Conservation (phyloP, 164 flowering plant genomes). For the Euptelea pleiosperma region DNA sequence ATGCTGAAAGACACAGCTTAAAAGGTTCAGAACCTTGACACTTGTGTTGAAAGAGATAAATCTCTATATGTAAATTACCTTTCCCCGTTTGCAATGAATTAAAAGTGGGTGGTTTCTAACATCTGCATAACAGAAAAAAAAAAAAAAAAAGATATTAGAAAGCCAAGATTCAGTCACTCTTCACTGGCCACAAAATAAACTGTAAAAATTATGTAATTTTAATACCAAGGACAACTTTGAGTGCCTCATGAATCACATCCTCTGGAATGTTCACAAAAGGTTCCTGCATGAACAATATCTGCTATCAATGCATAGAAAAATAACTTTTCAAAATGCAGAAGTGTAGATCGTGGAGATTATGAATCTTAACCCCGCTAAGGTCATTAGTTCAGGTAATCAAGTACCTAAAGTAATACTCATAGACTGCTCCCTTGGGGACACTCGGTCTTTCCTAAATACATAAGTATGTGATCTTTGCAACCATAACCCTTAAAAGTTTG, state of each 20-base stretch:
- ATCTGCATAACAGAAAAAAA: conserved; percentile 37
- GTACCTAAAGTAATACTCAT: too few species aligned
- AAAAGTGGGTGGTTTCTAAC: conserved; percentile 64
- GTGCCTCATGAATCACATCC: conserved; percentile 57
- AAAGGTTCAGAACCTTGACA: background rate
- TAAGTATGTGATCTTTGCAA: too few species aligned
- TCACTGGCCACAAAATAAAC: background rate
- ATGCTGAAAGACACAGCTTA: conserved; percentile 35
- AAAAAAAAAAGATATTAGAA: background rate
- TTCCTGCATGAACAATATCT: conserved; percentile 40
- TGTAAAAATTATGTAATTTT: background rate
- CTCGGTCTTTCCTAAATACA: too few species aligned
- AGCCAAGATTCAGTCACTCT: background rate
- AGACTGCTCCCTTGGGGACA: too few species aligned
- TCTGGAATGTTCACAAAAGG: conserved; percentile 62
- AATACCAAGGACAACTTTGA: conserved; percentile 55
- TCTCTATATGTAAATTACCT: conserved; percentile 32
- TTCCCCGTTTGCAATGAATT: conserved; percentile 83
- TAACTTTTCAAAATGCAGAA: background rate
- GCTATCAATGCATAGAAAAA: background rate
- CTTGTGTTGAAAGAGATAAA: background rate
- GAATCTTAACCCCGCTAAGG: too few species aligned
- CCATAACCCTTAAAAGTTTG: too few species aligned
- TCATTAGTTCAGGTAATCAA: too few species aligned
- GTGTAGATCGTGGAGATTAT: too few species aligned